A percentile compares a stretch with the other conserved stretches of the same genome.
These are phyloP conservation scores for Pseudogymnoascus sp. DNA, from an alignment of 2,329 filamentous ascomycete species.

Conservation along the genomic window DNA sequence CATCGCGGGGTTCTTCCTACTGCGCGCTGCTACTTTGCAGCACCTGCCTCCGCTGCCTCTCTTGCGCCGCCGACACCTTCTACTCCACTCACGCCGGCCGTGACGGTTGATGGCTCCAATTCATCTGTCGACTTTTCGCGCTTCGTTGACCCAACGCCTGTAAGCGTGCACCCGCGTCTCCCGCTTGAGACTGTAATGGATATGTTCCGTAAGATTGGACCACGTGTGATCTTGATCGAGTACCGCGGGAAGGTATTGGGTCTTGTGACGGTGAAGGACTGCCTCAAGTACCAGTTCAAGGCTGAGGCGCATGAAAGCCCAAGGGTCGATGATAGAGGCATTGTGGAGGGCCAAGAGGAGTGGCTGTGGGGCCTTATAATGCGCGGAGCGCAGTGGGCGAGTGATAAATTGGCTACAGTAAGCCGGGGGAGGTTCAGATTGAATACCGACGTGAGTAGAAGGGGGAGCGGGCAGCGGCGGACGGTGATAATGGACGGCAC, in stretches of 20 bases:
- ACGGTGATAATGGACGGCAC: slow-evolving; percentile 42
- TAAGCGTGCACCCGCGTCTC: slow-evolving; percentile 84
- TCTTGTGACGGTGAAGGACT: slow-evolving; percentile 93
- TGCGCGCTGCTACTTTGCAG: slow-evolving; percentile 67
- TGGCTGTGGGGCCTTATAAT: slow-evolving; percentile 55
- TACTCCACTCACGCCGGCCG: slow-evolving; percentile 33
- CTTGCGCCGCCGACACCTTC: slow-evolving; percentile 20
- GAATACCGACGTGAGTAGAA: slow-evolving; percentile 19
- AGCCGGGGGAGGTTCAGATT: slow-evolving; percentile 53
- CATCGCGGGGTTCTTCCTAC: slow-evolving; percentile 58
- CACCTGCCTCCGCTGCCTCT: slow-evolving; percentile 36
- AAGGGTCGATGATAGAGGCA: slow-evolving; percentile 46
- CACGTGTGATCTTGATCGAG: slow-evolving; percentile 86
- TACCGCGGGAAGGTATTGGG: slow-evolving; percentile 77
- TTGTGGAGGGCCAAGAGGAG: slow-evolving; percentile 58
- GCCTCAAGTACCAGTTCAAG: slow-evolving; percentile 95
- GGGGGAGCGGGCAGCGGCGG: slow-evolving; percentile 25
- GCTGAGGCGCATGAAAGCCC: slow-evolving; percentile 78
- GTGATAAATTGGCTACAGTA: slow-evolving; percentile 44
- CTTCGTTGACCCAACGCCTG: slow-evolving; percentile 82
- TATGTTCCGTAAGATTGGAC: slow-evolving; percentile 95
- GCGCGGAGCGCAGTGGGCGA: slow-evolving; percentile 50
- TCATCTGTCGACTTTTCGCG: slow-evolving; percentile 71
- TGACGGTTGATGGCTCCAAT: slow-evolving; percentile 53
- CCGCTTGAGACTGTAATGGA: slow-evolving; percentile 98